Evolutionary conservation across 208 protist genomes (phyloP), one percentile per base, ranked within the genome.

Genomic region (Leishmania mexicana): DNA sequence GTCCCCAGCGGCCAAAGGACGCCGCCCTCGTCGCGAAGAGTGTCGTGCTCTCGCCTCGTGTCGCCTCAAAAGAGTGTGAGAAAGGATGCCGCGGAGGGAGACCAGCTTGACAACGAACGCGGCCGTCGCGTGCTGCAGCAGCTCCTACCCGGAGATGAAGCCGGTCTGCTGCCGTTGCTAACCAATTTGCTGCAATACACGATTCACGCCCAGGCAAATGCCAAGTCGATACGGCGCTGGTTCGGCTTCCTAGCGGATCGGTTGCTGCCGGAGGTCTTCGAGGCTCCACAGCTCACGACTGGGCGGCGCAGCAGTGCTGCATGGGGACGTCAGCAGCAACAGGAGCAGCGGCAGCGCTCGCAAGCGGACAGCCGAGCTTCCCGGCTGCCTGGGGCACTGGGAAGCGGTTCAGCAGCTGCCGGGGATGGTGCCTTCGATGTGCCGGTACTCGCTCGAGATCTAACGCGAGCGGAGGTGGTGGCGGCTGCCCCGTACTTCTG

Each of bases 401-500:
- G 62, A 7, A 31, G 10, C 47, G 67, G 58, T 57, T 57, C 79
- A 42, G 51, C 71, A 11, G 54, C 64, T n/a, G 28, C 73, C 38
- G 49, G 58, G 45, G 78, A 68, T 31, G 83, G 6, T 28, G 68
- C 71, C 28, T 40, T 38, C 58, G 79, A 87, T 31, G 82, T 85
- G 65, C 88, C 91, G 3, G 81, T 93, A 21, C 82, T 97, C 31
- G 88, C 86, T 28, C 87, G 94, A 45, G 85, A 94, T 78, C 80
- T 96, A 10, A 89, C 83, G 38, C 94, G 94, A 5, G 83, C 87
- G 19, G 94, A 97, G 81, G 81, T 94, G 28, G 60, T 81, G 4
- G 81, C 76, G 15, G 87, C 94, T 15, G 93, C 91, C 0, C 90
- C 94, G 71, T 97, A 94, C 81, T 96, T 97, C 79, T 76, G 80